phyloP scores from a whole-genome alignment of 768 basidiomycete species.

The Hygrophorus pudorinus region DNA sequence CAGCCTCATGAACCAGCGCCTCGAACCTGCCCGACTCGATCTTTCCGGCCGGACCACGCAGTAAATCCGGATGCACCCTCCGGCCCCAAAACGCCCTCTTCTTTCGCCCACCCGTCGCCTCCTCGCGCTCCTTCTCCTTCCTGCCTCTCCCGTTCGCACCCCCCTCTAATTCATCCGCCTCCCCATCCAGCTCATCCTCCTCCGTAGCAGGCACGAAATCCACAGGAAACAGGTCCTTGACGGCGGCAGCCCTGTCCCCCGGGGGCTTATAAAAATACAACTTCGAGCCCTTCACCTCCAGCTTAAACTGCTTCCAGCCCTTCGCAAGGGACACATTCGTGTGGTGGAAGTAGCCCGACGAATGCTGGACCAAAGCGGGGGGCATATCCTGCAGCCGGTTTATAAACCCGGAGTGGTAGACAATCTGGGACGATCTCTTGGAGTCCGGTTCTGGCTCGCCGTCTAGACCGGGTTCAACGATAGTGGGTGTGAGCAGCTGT shows the following conservation, averaged over 20 bases:
- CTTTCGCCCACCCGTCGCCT: constrained; percentile 32
- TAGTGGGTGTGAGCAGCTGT: constrained; percentile 20
- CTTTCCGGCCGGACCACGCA: constrained; percentile 24
- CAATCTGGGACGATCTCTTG: constrained; percentile 68
- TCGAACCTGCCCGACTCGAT: constrained; percentile 66
- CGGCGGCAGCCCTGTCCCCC: constrained; percentile 46
- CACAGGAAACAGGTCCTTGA: constrained; percentile 70
- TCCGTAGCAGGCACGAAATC: constrained; percentile 44
- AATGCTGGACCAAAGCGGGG: constrained; percentile 6
- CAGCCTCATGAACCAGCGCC: constrained; percentile 71
- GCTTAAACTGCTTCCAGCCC: constrained; percentile 82
- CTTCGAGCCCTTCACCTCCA: constrained; percentile 77
- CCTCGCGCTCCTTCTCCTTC: constrained; percentile 16
- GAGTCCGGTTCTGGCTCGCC: constrained; percentile 15
- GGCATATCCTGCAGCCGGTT: constrained; percentile 57
- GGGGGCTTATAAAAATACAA: constrained; percentile 83
- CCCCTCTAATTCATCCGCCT: constrained; percentile 15
- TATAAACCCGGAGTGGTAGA: constrained; percentile 67
- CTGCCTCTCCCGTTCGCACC: constrained; percentile 11
- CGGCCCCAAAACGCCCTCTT: constrained; percentile 74
- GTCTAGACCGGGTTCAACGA: constrained; percentile 30
- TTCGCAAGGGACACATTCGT: constrained; percentile 37
- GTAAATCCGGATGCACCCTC: constrained; percentile 61
- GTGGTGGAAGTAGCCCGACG: constrained; percentile 18
- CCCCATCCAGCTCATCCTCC: constrained; percentile 26